A percentile compares a stretch with the other conserved stretches of the same genome.
These are phyloP conservation scores for Venustampulla echinocandica DNA, from an alignment of 495 filamentous ascomycete genomes.

Conservation along the genomic window DNA sequence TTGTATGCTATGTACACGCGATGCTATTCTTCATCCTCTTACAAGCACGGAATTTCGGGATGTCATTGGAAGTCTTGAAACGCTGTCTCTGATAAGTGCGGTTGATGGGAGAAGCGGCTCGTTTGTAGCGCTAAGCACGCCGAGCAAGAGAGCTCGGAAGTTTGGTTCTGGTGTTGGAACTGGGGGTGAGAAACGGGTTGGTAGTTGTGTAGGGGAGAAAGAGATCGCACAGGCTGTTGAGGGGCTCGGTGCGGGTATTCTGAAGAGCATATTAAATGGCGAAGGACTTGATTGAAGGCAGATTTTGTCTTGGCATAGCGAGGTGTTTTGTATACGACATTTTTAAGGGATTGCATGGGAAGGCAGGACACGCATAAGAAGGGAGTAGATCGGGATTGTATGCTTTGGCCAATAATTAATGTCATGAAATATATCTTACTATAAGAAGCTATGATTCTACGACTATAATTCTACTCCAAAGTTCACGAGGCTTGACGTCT, in stretches of 20 bases:
- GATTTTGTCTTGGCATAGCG: conserved; percentile 18
- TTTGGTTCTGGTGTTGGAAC: conserved; percentile 26
- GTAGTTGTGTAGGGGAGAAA: conserved; percentile 67
- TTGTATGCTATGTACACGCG: conserved; percentile 65
- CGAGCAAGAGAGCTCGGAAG: conserved; percentile 47
- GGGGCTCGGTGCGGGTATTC: conserved; percentile 51
- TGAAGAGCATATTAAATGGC: conserved; percentile 45
- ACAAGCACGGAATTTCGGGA: conserved; percentile 87
- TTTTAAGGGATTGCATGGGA: no score
- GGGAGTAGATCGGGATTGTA: no score
- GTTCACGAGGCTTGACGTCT: no score
- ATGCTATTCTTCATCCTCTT: conserved; percentile 77
- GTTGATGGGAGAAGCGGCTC: conserved; percentile 65
- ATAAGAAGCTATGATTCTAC: no score
- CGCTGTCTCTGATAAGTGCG: conserved; percentile 67
- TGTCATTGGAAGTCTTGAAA: conserved; percentile 83
- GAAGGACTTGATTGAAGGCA: conserved; percentile 18
- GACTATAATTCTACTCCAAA: no score
- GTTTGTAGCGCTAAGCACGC: conserved; percentile 47
- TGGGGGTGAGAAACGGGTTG: conserved; percentile 60
- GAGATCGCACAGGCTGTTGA: conserved; percentile 66
- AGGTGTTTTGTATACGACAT: no score
- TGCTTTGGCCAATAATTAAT: no score
- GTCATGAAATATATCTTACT: no score
- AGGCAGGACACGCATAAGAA: no score